phyloP scores from a whole-genome alignment of 371 early-diverging fungal genomes.

The Mortierella sp. region DNA sequence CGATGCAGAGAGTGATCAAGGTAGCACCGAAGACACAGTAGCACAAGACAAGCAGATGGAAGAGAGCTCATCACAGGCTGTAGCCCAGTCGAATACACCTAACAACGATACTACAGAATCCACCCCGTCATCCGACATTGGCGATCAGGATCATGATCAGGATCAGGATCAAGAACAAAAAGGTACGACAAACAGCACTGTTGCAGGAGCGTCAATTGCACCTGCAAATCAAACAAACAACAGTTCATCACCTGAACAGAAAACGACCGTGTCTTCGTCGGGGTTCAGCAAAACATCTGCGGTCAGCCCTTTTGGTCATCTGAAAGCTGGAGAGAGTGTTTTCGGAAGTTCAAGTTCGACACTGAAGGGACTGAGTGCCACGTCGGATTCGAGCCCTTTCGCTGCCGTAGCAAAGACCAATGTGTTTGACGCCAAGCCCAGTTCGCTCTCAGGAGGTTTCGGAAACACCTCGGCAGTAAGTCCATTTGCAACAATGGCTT shows the following conservation, averaged over 20 bases:
- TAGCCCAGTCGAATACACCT: constrained; percentile 9
- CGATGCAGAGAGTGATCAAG: constrained; percentile 45
- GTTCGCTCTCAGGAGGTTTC: constrained; percentile 27
- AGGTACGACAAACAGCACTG: constrained; percentile 4
- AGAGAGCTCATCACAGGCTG: constrained; percentile 17
- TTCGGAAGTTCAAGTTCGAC: constrained; percentile 40
- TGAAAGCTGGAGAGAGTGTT: constrained; percentile 26
- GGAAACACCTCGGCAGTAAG: constrained; percentile 29
- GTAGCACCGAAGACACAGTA: constrained; percentile 30
- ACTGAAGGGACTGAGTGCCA: constrained; percentile 15
- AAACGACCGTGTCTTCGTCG: constrained; percentile 9
- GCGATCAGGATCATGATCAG: constrained; percentile 21
- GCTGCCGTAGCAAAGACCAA: constrained; percentile 25
- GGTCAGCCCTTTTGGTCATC: constrained; percentile 38
- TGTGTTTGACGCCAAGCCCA: constrained; percentile 25
- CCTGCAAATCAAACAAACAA: not conserved
- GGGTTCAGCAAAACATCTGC: constrained; percentile 37
- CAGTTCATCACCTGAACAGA: constrained; percentile 1
- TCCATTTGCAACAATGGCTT: constrained; percentile 22
- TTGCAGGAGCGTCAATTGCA: not conserved
- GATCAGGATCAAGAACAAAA: no score
- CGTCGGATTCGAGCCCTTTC: constrained; percentile 32
- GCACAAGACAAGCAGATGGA: constrained; percentile 33
- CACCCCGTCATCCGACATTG: constrained; percentile 21
- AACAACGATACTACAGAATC: constrained; percentile 9